Evolutionary conservation across 129 eudicot species (phyloP).

Genomic region (Arctium lappa): DNA sequence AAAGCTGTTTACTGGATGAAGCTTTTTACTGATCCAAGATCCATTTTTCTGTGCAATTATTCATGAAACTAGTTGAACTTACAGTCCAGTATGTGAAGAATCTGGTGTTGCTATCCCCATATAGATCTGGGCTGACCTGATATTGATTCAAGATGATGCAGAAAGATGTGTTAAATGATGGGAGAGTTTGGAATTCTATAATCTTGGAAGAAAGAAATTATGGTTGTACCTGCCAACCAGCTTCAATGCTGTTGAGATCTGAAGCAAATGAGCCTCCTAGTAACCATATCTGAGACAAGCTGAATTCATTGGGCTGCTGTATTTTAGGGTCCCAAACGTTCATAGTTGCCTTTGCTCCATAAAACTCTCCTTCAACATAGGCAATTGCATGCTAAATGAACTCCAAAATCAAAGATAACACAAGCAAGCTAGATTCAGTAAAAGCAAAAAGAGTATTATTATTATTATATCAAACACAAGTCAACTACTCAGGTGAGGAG

Average conservation of each 20-base stretch:
- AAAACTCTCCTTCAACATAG: slow-evolving; percentile 80
- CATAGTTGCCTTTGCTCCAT: slow-evolving; percentile 93
- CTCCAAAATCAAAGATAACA: slow-evolving; percentile 45
- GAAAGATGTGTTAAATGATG: background rate
- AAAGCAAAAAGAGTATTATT: background rate
- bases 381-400: slow-evolving; percentile 90
- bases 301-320: slow-evolving; percentile 79
- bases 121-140: slow-evolving; percentile 92
- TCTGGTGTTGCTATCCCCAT: slow-evolving; percentile 91
- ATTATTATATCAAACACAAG: background rate
- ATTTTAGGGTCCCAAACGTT: slow-evolving; percentile 88
- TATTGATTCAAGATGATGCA: background rate
- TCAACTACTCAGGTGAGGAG: slow-evolving; percentile 4
- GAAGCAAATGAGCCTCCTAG: slow-evolving; percentile 82
- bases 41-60: background rate
- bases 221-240: slow-evolving; percentile 84
- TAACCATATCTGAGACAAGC: slow-evolving; percentile 82
- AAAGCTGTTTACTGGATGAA: background rate
- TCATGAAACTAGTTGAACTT: slow-evolving; percentile 31
- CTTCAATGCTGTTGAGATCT: slow-evolving; percentile 92
- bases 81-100: slow-evolving; percentile 97
- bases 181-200: background rate
- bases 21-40: background rate
- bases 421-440: slow-evolving; percentile 15
- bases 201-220: background rate